Percentiles rank a stretch among this genome's conserved stretches.
Evolutionary conservation across 441 rosid genomes (phyloP).

Genomic region (Pelargonium fulgidum): DNA sequence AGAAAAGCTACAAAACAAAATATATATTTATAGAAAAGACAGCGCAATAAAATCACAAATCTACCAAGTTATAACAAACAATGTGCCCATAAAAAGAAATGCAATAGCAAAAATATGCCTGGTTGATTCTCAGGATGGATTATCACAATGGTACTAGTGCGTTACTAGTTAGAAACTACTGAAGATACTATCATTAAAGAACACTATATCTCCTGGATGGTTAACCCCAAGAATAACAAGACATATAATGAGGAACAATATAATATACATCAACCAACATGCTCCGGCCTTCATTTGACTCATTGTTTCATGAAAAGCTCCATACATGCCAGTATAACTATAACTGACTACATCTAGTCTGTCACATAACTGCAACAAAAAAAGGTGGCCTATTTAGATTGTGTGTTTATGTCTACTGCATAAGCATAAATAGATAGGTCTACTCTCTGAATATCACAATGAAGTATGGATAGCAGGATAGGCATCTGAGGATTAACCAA

Average conservation of each 20-base stretch:
- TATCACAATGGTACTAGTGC: too few species aligned
- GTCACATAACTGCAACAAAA: background rate
- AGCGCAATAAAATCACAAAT: constrained; percentile 12
- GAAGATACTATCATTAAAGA: background rate
- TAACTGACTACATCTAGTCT: constrained; percentile 5
- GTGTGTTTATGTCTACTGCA: background rate
- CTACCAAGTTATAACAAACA: background rate
- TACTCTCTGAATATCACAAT: background rate
- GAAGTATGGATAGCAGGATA: background rate
- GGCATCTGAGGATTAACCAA: constrained; percentile 12
- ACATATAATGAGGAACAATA: background rate
- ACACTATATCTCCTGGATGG: background rate
- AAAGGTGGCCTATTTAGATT: background rate
- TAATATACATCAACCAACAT: constrained; percentile 1
- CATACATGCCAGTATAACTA: background rate
- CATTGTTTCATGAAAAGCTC: background rate
- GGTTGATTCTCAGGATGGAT: background rate
- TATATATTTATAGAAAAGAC: constrained; percentile 5
- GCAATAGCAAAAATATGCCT: background rate
- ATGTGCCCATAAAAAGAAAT: background rate
- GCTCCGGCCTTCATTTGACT: background rate
- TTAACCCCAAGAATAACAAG: background rate
- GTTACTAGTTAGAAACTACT: too few species aligned
- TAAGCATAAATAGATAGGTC: background rate
- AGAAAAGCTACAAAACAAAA: constrained; percentile 48